Percentiles rank a stretch among this genome's conserved stretches.
Evolutionary conservation across 208 protist genomes (phyloP).

Genomic region (Willaertia magna): DNA sequence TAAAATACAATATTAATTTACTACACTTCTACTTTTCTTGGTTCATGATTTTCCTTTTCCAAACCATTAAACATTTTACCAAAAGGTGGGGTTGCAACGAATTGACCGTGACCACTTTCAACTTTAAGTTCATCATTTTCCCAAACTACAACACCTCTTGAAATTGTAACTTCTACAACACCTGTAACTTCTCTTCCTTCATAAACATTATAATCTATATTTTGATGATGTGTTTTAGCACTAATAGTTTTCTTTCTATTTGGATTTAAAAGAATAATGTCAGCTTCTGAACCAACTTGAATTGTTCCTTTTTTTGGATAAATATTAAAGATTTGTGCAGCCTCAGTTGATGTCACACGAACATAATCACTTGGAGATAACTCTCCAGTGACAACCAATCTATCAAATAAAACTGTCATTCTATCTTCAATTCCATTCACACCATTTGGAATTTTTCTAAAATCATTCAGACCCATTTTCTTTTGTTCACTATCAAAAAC

Average conservation of each 20-base stretch:
- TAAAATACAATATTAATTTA: too few relatives aligned
- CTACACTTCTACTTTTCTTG: neutral
- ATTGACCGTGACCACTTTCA: conserved; percentile 20
- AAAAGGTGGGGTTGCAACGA: conserved; percentile 21
- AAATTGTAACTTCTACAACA: conserved; percentile 30
- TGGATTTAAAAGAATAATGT: conserved; percentile 30
- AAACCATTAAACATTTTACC: conserved; percentile 14
- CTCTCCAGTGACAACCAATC: conserved; percentile 35
- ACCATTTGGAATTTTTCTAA: conserved; percentile 52
- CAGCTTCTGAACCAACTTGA: neutral
- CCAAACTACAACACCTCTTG: conserved; percentile 34
- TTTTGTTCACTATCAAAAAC: conserved; percentile 55
- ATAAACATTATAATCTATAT: conserved; percentile 50
- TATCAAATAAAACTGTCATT: conserved; percentile 50
- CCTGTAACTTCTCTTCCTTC: conserved; percentile 39
- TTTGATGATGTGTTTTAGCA: conserved; percentile 44
- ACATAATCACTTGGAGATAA: conserved; percentile 31
- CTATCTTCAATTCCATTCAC: conserved; percentile 52
- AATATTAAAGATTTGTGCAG: conserved; percentile 53
- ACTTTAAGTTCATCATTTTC: conserved; percentile 23
- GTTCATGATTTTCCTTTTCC: neutral
- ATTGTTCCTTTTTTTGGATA: conserved; percentile 46
- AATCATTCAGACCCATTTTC: conserved; percentile 51
- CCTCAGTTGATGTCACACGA: conserved; percentile 35
- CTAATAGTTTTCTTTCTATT: conserved; percentile 35